Evolutionary conservation across 371 early-diverging fungal species (phyloP).

Genomic region (Mortierella sp.): DNA sequence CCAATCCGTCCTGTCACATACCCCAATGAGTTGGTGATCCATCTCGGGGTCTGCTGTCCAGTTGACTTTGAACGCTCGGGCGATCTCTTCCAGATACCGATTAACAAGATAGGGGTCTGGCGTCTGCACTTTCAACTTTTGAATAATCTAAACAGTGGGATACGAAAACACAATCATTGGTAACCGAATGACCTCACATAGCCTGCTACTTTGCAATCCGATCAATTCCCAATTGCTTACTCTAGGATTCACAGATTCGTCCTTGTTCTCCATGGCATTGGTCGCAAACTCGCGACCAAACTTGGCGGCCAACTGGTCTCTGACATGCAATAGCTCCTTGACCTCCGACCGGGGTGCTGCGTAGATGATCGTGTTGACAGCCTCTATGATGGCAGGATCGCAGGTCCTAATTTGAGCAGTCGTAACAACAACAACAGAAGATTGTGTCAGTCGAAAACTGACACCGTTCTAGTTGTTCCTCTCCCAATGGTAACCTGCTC

Average conservation of each 20-base stretch:
- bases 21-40: slow-evolving; percentile 48
- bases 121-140: slow-evolving; percentile 80
- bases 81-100: slow-evolving; percentile 90
- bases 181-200: no score
- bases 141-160: slow-evolving; percentile 69
- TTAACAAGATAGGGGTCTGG: slow-evolving; percentile 85
- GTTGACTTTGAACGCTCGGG: slow-evolving; percentile 78
- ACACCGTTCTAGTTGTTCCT: no score
- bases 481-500: no score
- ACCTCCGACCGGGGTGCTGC: slow-evolving; percentile 88
- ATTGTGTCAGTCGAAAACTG: no score
- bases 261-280: slow-evolving; percentile 79
- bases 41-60: slow-evolving; percentile 71
- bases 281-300: slow-evolving; percentile 86
- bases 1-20: slow-evolving; percentile 6
- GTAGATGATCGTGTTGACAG: slow-evolving; percentile 90
- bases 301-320: slow-evolving; percentile 84
- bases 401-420: slow-evolving; percentile 62
- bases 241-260: slow-evolving; percentile 79
- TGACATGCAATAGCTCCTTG: slow-evolving; percentile 82
- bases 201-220: no score
- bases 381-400: slow-evolving; percentile 86
- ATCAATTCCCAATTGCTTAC: slow-evolving; percentile 56
- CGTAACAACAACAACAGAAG: neutral
- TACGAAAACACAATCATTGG: neutral